phyloP scores from a whole-genome alignment of 257 asterid genomes.

The Handroanthus guayacan region DNA sequence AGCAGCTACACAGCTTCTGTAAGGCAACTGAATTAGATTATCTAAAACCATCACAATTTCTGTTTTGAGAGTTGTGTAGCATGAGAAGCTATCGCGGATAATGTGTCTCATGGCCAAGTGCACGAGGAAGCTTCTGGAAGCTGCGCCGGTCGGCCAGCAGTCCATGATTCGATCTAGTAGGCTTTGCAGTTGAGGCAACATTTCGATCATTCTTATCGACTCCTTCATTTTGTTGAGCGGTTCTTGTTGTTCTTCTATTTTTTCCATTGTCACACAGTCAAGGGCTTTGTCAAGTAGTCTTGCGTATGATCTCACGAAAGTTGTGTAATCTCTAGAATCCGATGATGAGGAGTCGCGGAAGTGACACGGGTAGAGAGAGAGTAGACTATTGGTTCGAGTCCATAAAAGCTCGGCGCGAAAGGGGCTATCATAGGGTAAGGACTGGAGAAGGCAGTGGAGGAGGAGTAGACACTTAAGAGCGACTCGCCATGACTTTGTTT shows the following conservation, averaged over 20 bases:
- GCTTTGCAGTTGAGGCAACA: slow-evolving; percentile 66
- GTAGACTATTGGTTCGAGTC: slow-evolving; percentile 49
- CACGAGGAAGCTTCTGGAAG: slow-evolving; percentile 52
- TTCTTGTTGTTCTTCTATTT: not conserved
- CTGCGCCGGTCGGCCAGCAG: slow-evolving; percentile 60
- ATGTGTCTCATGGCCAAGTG: slow-evolving; percentile 60
- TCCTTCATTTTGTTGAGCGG: slow-evolving; percentile 30
- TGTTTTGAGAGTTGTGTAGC: slow-evolving; percentile 49
- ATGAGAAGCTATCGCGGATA: slow-evolving; percentile 57
- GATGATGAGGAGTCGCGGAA: slow-evolving; percentile 62
- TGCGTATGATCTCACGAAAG: slow-evolving; percentile 64
- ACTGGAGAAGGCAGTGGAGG: slow-evolving; percentile 64
- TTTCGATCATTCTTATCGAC: slow-evolving; percentile 43
- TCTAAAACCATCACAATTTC: slow-evolving; percentile 57
- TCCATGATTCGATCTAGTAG: slow-evolving; percentile 63
- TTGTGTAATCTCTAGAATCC: slow-evolving; percentile 53
- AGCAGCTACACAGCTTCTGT: slow-evolving; percentile 50
- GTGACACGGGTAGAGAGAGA: slow-evolving; percentile 61
- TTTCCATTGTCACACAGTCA: slow-evolving; percentile 36
- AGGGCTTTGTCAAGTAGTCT: slow-evolving; percentile 66
- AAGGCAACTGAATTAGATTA: slow-evolving; percentile 59
- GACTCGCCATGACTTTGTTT: slow-evolving; percentile 66
- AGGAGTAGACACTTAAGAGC: slow-evolving; percentile 75
- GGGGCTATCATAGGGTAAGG: slow-evolving; percentile 45
- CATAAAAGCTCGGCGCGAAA: slow-evolving; percentile 55